phyloP scores from a whole-genome alignment of 805 yeast species.

The Saccharomycopsis schoenii region DNA sequence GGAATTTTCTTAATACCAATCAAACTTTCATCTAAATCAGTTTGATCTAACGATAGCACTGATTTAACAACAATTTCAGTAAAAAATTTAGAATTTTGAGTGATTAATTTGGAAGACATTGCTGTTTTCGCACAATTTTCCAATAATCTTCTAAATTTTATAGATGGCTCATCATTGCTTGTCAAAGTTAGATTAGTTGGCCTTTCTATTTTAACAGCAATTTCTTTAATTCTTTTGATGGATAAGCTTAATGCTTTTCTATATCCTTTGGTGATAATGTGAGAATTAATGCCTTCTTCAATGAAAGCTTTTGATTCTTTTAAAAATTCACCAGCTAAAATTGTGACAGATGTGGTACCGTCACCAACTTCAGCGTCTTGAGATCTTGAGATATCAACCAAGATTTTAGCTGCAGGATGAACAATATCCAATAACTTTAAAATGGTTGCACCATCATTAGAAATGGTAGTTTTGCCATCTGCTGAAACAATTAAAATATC shows the following conservation, averaged over 20 bases:
- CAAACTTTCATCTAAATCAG: constrained; percentile 76
- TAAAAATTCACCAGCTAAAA: constrained; percentile 87
- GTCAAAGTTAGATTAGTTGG: constrained; percentile 21
- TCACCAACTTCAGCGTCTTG: constrained; percentile 99
- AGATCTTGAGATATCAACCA: constrained; percentile 89
- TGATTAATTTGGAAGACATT: constrained; percentile 89
- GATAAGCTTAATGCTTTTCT: constrained; percentile 76
- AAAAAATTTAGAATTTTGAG: constrained; percentile 79
- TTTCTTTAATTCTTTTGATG: constrained; percentile 57
- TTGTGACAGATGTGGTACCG: constrained; percentile 94
- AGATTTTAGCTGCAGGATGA: constrained; percentile 95
- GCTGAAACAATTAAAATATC: constrained; percentile 84
- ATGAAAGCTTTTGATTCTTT: constrained; percentile 85
- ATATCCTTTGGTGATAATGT: constrained; percentile 78
- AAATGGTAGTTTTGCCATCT: constrained; percentile 83
- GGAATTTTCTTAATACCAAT: constrained; percentile 93
- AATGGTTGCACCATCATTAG: constrained; percentile 98
- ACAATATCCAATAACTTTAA: constrained; percentile 86
- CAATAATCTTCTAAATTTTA: constrained; percentile 60
- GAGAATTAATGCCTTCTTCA: constrained; percentile 94
- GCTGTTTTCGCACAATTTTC: constrained; percentile 90
- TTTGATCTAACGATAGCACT: constrained; percentile 74
- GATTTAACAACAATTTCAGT: constrained; percentile 97
- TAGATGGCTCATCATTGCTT: constrained; percentile 29
- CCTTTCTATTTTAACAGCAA: constrained; percentile 60